A percentile compares a stretch with the other conserved stretches of the same genome.
Conservation (phyloP, 2,329 filamentous ascomycete genomes). For the Penicillium polonicum region DNA sequence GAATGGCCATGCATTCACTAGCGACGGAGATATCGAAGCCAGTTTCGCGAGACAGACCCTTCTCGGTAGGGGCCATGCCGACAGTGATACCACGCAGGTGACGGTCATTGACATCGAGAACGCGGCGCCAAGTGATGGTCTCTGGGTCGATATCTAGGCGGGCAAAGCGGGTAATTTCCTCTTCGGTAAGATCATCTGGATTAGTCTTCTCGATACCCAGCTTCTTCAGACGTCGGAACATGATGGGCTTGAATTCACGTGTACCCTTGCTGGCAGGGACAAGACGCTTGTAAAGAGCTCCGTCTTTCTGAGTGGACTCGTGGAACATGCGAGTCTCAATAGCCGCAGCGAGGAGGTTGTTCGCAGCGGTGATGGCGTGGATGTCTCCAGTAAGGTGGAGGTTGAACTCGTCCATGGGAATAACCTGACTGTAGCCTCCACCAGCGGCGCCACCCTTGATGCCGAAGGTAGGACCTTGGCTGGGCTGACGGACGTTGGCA, state of each 20-base stretch:
- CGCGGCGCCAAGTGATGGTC: constrained; percentile 95
- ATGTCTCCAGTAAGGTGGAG: constrained; percentile 96
- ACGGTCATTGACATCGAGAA: constrained; percentile 95
- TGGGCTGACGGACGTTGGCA: constrained; percentile 95
- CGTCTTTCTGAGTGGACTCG: constrained; percentile 91
- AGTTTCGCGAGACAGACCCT: constrained; percentile 81
- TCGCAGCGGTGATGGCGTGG: constrained; percentile 93
- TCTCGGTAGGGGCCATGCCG: constrained; percentile 85
- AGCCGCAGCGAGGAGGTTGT: constrained; percentile 92
- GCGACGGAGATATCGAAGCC: constrained; percentile 98
- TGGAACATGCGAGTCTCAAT: constrained; percentile 99
- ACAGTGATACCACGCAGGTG: constrained; percentile 87
- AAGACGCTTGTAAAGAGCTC: constrained; percentile 78
- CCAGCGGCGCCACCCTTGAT: constrained; percentile 98
- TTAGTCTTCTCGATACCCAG: constrained; percentile 94
- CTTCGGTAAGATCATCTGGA: constrained; percentile 83
- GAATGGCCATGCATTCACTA: constrained; percentile 96
- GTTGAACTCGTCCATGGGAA: constrained; percentile 99
- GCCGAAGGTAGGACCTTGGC: constrained; percentile 95
- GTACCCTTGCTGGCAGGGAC: constrained; percentile 89
- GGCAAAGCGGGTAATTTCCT: constrained; percentile 86
- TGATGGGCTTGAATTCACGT: constrained; percentile 80
- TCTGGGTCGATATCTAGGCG: constrained; percentile 93
- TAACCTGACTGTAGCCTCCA: constrained; percentile 97
- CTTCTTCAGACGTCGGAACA: constrained; percentile 93